Percentiles rank a stretch among this genome's conserved stretches.
Evolutionary conservation across 208 protist species (phyloP).

Genomic region (Trypanosoma scelopori): DNA sequence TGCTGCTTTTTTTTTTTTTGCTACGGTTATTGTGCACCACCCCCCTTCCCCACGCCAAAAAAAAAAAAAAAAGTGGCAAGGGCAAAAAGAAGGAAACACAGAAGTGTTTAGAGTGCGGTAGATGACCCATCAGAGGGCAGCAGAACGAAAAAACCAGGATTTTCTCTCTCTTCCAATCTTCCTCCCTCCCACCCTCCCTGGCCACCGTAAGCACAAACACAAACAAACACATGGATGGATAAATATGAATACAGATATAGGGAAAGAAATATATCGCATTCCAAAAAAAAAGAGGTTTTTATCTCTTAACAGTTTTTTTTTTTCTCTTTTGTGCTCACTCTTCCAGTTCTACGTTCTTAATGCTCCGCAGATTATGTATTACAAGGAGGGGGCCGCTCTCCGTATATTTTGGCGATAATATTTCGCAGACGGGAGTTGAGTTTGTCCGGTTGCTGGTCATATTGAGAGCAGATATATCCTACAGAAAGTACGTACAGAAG

Average conservation of each 20-base stretch:
- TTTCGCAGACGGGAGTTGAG: constrained; percentile 57
- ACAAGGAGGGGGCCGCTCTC: constrained; percentile 25
- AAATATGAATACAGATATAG: constrained; percentile 22
- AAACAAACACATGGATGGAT: not conserved
- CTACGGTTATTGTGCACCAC: not conserved
- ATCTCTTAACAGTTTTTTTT: not conserved
- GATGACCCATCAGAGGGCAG: too few relatives aligned
- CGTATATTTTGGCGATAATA: constrained; percentile 49
- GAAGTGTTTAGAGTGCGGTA: too few relatives aligned
- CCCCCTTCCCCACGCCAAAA: too few relatives aligned
- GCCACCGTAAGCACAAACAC: not conserved
- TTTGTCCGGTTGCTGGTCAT: constrained; percentile 71
- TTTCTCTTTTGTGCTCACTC: not conserved
- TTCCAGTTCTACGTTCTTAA: not conserved
- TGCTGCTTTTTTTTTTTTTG: constrained; percentile 12
- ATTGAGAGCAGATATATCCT: constrained; percentile 75
- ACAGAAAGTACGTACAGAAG: constrained; percentile 72
- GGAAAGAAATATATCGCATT: constrained; percentile 20
- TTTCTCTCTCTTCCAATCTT: too few relatives aligned
- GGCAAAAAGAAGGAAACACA: constrained; percentile 15
- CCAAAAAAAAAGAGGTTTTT: too few relatives aligned
- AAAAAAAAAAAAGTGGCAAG: too few relatives aligned
- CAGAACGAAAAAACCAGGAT: not conserved
- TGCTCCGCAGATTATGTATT: not conserved
- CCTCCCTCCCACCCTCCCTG: too few relatives aligned